Conservation (phyloP, 2,329 filamentous ascomycete species). For the Davidsoniella virescens region DNA sequence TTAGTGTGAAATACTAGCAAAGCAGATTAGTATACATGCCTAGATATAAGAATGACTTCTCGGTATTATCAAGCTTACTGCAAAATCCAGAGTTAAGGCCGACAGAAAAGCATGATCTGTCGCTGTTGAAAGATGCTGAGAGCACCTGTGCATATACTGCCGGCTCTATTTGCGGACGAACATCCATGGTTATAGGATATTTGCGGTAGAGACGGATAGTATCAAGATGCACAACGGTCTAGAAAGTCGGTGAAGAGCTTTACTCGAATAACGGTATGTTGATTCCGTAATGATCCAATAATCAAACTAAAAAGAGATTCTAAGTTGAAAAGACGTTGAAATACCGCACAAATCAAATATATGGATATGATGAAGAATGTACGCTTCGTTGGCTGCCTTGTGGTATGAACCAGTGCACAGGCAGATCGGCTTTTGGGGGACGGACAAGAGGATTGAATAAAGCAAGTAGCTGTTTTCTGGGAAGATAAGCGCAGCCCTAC, state of each 20-base stretch:
- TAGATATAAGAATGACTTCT: slow-evolving; percentile 1
- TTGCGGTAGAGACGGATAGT: not conserved
- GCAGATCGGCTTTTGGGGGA: too few species aligned
- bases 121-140: slow-evolving; percentile 72
- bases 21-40: slow-evolving; percentile 12
- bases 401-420: too few species aligned
- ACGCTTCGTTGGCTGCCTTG: too few species aligned
- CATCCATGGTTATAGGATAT: slow-evolving; percentile 53
- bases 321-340: too few species aligned
- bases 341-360: too few species aligned
- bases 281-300: too few species aligned
- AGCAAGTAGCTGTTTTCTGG: too few species aligned
- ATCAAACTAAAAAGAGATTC: too few species aligned
- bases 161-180: slow-evolving; percentile 67
- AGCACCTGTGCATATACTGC: slow-evolving; percentile 59
- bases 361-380: too few species aligned
- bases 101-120: slow-evolving; percentile 71
- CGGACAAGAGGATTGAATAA: too few species aligned
- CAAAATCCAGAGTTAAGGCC: slow-evolving; percentile 76
- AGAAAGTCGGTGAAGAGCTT: slow-evolving; percentile 2
- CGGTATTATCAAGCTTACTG: slow-evolving; percentile 34
- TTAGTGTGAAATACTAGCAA: slow-evolving; percentile 53
- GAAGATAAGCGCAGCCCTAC: too few species aligned
- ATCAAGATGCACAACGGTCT: not conserved
- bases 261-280: too few species aligned